Evolutionary conservation across 257 asterid species (phyloP).

Genomic region (Gynochthodes officinalis): DNA sequence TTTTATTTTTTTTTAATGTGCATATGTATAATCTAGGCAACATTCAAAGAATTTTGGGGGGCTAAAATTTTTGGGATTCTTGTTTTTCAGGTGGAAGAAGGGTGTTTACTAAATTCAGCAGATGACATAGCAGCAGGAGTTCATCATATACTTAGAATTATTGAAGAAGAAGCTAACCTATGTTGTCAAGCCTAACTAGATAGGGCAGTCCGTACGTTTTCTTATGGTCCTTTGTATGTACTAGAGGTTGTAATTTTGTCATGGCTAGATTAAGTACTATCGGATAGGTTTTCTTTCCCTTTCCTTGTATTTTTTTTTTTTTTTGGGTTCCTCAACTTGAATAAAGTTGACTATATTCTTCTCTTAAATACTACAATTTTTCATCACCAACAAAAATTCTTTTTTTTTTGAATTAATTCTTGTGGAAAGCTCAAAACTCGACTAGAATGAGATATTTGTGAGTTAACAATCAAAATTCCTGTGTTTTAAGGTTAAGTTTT

Average conservation of each 20-base stretch:
- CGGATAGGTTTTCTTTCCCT: neutral
- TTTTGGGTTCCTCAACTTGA: neutral
- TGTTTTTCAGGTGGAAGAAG: slow-evolving; percentile 82
- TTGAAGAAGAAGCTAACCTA: slow-evolving; percentile 73
- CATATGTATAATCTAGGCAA: too few relatives aligned
- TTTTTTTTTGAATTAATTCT: neutral
- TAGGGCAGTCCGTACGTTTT: slow-evolving; percentile 1
- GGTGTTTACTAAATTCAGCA: slow-evolving; percentile 83
- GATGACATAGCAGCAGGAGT: slow-evolving; percentile 89
- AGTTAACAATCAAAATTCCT: too few relatives aligned
- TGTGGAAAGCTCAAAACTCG: neutral
- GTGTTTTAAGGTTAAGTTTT: too few relatives aligned
- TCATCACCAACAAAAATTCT: too few relatives aligned
- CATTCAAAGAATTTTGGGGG: too few relatives aligned
- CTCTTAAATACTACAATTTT: neutral
- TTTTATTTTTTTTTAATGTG: too few relatives aligned
- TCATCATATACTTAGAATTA: slow-evolving; percentile 88
- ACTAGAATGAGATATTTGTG: too few relatives aligned
- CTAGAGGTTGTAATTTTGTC: slow-evolving; percentile 17
- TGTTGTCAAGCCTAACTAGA: slow-evolving; percentile 50
- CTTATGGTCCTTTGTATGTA: slow-evolving; percentile 17
- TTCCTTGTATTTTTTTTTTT: neutral
- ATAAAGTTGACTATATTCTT: slow-evolving; percentile 8
- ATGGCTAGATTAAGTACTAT: slow-evolving; percentile 9
- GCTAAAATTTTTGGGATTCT: slow-evolving; percentile 9